phyloP scores from a whole-genome alignment of 208 protist genomes.

The Jaenimonas drosophilae region DNA sequence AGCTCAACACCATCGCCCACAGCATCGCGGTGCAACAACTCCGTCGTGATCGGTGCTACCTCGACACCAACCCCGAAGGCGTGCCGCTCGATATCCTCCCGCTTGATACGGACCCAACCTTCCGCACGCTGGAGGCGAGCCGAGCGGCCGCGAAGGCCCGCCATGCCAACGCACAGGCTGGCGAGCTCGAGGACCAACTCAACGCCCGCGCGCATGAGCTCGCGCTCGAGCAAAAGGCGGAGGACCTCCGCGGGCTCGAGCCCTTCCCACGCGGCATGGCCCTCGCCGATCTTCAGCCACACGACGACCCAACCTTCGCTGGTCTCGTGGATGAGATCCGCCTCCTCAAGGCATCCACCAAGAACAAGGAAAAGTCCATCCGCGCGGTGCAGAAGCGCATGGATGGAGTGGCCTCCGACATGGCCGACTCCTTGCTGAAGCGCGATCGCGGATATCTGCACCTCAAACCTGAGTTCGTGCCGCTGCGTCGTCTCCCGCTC shows the following conservation, averaged over 20 bases:
- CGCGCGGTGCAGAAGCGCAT: conserved; percentile 33
- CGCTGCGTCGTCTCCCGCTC: conserved; percentile 39
- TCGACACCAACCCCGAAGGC: conserved; percentile 49
- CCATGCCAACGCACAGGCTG: conserved; percentile 20
- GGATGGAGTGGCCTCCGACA: conserved; percentile 46
- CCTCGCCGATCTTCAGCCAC: conserved; percentile 29
- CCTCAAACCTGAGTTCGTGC: conserved; percentile 34
- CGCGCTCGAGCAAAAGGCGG: conserved; percentile 34
- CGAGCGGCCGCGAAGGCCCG: conserved; percentile 44
- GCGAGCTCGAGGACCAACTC: conserved; percentile 50
- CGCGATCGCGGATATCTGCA: conserved; percentile 56
- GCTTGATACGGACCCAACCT: conserved; percentile 43
- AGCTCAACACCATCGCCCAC: conserved; percentile 39
- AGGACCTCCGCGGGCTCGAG: conserved; percentile 41
- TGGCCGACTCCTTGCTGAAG: conserved; percentile 43
- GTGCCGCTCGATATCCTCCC: conserved; percentile 44
- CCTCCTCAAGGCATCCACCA: conserved; percentile 19
- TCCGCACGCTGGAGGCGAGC: conserved; percentile 49
- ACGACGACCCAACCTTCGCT: conserved; percentile 45
- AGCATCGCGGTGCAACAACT: conserved; percentile 45
- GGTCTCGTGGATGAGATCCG: conserved; percentile 48
- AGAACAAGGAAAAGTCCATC: conserved; percentile 12
- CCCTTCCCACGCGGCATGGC: conserved; percentile 31
- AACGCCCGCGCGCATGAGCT: conserved; percentile 56
- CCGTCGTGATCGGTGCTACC: conserved; percentile 40